Evolutionary conservation across 306 rosid genomes (phyloP).

Genomic region (Prunus davidiana): DNA sequence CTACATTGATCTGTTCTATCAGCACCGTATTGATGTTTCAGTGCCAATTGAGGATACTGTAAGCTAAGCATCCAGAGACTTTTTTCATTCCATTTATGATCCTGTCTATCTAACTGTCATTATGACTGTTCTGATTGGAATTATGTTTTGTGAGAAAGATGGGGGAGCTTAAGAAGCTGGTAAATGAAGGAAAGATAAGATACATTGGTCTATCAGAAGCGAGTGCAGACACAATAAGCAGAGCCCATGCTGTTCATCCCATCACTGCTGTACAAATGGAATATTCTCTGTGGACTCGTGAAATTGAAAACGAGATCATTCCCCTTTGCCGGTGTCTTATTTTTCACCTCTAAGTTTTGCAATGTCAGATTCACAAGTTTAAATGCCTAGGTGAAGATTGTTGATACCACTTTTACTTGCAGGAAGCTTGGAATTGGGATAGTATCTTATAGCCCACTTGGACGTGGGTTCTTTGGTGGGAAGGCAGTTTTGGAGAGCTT

Average conservation of each 20-base stretch:
- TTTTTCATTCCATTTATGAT: background rate
- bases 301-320: slow-evolving; percentile 58
- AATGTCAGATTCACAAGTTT: background rate
- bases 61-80: slow-evolving; percentile 41
- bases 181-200: slow-evolving; percentile 61
- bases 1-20: slow-evolving; percentile 60
- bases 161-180: slow-evolving; percentile 56
- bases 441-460: slow-evolving; percentile 70
- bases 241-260: slow-evolving; percentile 74
- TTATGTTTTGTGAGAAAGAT: background rate
- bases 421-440: slow-evolving; percentile 72
- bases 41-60: slow-evolving; percentile 78
- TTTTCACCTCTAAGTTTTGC: background rate
- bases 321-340: slow-evolving; percentile 55
- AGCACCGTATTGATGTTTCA: slow-evolving; percentile 56
- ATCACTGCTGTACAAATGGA: slow-evolving; percentile 77
- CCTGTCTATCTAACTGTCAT: background rate
- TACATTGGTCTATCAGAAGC: slow-evolving; percentile 61
- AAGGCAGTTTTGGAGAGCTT: slow-evolving; percentile 56
- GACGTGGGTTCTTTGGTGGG: slow-evolving; percentile 70
- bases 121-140: background rate
- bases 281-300: slow-evolving; percentile 67
- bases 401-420: slow-evolving; percentile 1
- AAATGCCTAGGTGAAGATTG: too few species aligned
- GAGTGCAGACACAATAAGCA: slow-evolving; percentile 52